Conservation (phyloP, 1,284 basidiomycete genomes). For the Ceratobasidium sp. region DNA sequence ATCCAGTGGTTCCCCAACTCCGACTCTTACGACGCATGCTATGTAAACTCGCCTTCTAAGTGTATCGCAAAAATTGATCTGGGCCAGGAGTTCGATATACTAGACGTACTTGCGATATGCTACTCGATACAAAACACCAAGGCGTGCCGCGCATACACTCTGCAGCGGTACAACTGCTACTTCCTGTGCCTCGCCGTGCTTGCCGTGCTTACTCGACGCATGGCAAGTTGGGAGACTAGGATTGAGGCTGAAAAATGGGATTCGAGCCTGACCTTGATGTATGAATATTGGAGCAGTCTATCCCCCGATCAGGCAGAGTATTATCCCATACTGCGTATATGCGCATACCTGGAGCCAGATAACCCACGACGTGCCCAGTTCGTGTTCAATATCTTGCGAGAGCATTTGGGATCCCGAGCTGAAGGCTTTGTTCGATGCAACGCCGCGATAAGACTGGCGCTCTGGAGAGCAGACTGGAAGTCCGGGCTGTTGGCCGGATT, state of each 20-base stretch:
- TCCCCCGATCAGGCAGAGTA: background rate
- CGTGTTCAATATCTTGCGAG: no score
- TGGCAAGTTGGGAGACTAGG: background rate
- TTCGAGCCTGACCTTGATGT: background rate
- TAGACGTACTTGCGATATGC: slow-evolving; percentile 26
- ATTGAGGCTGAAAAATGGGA: background rate
- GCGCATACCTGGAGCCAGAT: background rate
- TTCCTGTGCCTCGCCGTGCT: slow-evolving; percentile 4
- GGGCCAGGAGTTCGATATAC: background rate
- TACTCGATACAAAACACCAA: slow-evolving; percentile 19
- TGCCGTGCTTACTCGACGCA: background rate
- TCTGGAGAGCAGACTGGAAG: no score
- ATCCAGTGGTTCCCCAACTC: background rate
- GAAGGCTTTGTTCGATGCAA: no score
- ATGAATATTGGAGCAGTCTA: background rate
- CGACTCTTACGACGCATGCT: background rate
- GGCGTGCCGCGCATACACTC: background rate
- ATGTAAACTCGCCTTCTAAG: background rate
- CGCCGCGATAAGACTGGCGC: no score
- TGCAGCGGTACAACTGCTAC: no score
- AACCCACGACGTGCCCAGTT: background rate
- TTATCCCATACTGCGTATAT: background rate
- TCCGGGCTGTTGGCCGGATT: no score
- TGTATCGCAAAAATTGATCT: background rate
- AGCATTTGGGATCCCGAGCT: no score